Evolutionary conservation across 2,329 filamentous ascomycete species (phyloP).

Genomic region (Diaporthe vexans): DNA sequence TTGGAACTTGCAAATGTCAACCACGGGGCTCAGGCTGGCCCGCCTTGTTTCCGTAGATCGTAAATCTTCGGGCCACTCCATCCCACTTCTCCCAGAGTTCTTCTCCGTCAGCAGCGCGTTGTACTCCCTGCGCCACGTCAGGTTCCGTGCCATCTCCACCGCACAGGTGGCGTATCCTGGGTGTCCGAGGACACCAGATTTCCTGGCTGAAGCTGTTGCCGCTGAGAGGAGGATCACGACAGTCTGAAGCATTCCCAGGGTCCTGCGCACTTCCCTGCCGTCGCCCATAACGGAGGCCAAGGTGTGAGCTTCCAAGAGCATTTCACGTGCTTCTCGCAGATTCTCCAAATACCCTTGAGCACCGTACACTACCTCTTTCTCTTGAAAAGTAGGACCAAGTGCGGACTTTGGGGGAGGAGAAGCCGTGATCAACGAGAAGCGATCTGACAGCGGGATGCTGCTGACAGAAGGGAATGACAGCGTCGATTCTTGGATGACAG

Average conservation of each 20-base stretch:
- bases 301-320: constrained; percentile 74
- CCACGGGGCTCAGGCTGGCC: constrained; percentile 60
- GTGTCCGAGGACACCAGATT: constrained; percentile 58
- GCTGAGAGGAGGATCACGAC: constrained; percentile 77
- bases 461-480: constrained; percentile 84
- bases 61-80: constrained; percentile 54
- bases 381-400: not conserved
- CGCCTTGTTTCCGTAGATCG: constrained; percentile 51
- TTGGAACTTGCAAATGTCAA: constrained; percentile 77
- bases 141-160: constrained; percentile 78
- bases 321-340: constrained; percentile 75
- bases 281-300: constrained; percentile 67
- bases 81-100: constrained; percentile 54
- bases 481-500: constrained; percentile 91
- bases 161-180: constrained; percentile 73
- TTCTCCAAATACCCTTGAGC: constrained; percentile 68
- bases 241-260: constrained; percentile 75
- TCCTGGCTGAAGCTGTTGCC: constrained; percentile 62
- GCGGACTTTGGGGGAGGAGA: constrained; percentile 52
- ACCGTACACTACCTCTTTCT: constrained; percentile 43
- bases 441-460: constrained; percentile 52
- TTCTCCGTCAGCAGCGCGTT: constrained; percentile 66
- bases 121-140: constrained; percentile 76
- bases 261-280: constrained; percentile 72
- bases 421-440: constrained; percentile 52